Evolutionary conservation across 441 rosid species (phyloP), one percentile per base, ranked within the genome.

Genomic region (Bruguiera hainesii): DNA sequence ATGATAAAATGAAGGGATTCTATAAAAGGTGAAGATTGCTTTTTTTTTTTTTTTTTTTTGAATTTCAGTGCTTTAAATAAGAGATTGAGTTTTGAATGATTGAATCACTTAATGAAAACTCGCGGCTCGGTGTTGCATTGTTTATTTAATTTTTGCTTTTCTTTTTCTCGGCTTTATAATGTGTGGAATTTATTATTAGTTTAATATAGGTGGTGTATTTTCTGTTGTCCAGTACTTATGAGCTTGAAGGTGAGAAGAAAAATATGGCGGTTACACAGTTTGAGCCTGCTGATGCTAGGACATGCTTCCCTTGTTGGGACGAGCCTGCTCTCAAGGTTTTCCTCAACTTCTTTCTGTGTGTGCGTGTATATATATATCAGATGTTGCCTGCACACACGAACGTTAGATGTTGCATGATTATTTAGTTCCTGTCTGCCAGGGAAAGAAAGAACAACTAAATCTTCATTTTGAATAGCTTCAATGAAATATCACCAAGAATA

Each of bases 301-400:
- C 87, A 73, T 95, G 97, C 76, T 91, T 94, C 77, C 99, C 99
- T 0, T 94, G 99, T 65, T 91, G 99, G 99, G 99, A 94, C 69
- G 97, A 94, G 78, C 99, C 99, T 71, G 89, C 90, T 69, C 88
- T 89, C 96, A 94, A 94, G 97, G 98, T 91, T 42, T 71, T 52
- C 53, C 61, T 7, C 18, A n/a, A 25, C 15, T 11, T 13, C 46
- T 37, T 3, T 37, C 46, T 37, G 15, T 37, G 13, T 37, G 1
- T 37, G 3, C 2, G 2, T 37, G 2, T 11, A 3, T 39, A 10
- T 10, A 2, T 42, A 11, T 42, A 11, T 42, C 16, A 39, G 18
- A 39, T 13, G 48, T 39, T 39, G 48, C 48, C 18, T 39, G 16
- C 16, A 13, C 48, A 11, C 48, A 3, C 1, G 15, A 9, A 37